A percentile compares a stretch with the other conserved stretches of the same genome.
phyloP scores from a whole-genome alignment of 1,284 basidiomycete genomes.

The Abortiporus biennis region DNA sequence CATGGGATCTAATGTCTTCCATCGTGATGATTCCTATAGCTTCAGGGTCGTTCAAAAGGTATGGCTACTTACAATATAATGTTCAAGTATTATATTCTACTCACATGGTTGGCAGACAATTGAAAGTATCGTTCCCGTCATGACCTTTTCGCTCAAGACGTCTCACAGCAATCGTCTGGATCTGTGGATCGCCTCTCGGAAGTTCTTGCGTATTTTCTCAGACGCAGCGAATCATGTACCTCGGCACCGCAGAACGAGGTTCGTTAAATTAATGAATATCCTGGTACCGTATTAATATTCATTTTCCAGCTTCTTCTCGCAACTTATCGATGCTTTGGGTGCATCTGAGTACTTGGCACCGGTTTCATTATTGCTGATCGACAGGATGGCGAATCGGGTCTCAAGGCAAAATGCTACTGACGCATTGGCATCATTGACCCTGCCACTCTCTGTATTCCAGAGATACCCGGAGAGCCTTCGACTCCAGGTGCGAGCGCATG shows the following conservation, averaged over 20 bases:
- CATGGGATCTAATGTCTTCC: slow-evolving; percentile 96
- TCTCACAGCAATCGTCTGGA: slow-evolving; percentile 48
- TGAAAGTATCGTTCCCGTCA: slow-evolving; percentile 89
- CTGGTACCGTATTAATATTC: slow-evolving; percentile 7
- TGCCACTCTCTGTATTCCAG: slow-evolving; percentile 64
- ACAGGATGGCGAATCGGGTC: slow-evolving; percentile 70
- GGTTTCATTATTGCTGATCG: slow-evolving; percentile 81
- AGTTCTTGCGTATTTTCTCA: slow-evolving; percentile 84
- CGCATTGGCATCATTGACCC: slow-evolving; percentile 49
- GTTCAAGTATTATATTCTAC: neutral
- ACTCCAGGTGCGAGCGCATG: slow-evolving; percentile 42
- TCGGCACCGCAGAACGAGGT: slow-evolving; percentile 81
- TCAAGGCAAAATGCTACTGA: slow-evolving; percentile 63
- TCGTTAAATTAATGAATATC: slow-evolving; percentile 19
- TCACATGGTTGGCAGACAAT: slow-evolving; percentile 61
- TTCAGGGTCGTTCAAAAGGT: slow-evolving; percentile 94
- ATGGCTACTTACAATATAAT: slow-evolving; percentile 7
- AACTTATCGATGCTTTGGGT: slow-evolving; percentile 86
- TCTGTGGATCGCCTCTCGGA: slow-evolving; percentile 59
- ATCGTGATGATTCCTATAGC: slow-evolving; percentile 93
- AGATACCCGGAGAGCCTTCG: slow-evolving; percentile 49
- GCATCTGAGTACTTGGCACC: slow-evolving; percentile 80
- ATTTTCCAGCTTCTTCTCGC: slow-evolving; percentile 74
- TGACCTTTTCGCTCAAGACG: slow-evolving; percentile 71
- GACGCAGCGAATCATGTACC: slow-evolving; percentile 87